A percentile compares a stretch with the other conserved stretches of the same genome.
Evolutionary conservation across 129 eudicot genomes (phyloP).

Genomic region (Flaveria sonorensis): DNA sequence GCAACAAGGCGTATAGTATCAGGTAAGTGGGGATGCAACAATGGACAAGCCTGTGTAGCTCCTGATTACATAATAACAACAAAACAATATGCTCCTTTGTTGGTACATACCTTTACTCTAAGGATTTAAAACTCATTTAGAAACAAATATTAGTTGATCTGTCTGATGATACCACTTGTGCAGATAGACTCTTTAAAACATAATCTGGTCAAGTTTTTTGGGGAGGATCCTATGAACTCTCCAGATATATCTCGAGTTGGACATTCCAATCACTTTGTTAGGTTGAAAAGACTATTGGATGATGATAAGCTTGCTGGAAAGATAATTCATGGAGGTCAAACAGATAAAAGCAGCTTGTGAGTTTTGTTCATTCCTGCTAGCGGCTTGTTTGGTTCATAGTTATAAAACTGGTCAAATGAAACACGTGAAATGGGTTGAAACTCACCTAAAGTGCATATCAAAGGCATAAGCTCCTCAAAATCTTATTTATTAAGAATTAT

Average conservation of each 20-base stretch:
- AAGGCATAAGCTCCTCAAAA: not conserved
- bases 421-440: not conserved
- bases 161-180: conserved; percentile 16
- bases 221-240: conserved; percentile 73
- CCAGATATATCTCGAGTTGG: conserved; percentile 76
- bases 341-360: conserved; percentile 63
- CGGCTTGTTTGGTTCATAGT: conserved; percentile 11
- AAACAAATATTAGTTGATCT: conserved; percentile 21
- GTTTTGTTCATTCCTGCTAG: conserved; percentile 35
- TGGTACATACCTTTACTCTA: conserved; percentile 46
- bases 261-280: conserved; percentile 63
- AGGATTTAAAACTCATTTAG: not conserved
- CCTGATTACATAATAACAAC: conserved; percentile 80
- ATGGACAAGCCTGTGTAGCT: conserved; percentile 80
- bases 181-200: conserved; percentile 68
- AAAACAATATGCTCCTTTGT: conserved; percentile 60
- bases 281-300: conserved; percentile 62
- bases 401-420: not conserved
- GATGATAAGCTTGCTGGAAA: conserved; percentile 73
- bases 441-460: not conserved
- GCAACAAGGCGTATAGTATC: conserved; percentile 52
- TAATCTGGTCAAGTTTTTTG: conserved; percentile 65
- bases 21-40: conserved; percentile 85
- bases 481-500: not conserved
- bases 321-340: conserved; percentile 82